Evolutionary conservation across 208 protist genomes (phyloP).

Genomic region (Trypanosoma melophagium): DNA sequence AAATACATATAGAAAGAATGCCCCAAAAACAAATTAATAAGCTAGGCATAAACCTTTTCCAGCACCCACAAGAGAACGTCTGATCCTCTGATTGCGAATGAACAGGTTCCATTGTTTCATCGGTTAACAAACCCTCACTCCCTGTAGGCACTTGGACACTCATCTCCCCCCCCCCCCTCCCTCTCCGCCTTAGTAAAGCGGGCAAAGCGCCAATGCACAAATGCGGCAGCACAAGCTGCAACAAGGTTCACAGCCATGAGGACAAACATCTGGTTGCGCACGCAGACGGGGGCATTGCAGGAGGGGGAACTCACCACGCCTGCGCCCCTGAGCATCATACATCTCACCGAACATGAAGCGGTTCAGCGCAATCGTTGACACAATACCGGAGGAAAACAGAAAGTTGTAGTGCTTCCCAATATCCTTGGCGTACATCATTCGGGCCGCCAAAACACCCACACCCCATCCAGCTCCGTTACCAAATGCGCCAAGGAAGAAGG

Average conservation of each 20-base stretch:
- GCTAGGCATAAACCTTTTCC: no score
- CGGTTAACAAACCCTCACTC: background rate
- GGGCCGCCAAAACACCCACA: conserved; percentile 47
- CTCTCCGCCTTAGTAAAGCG: conserved; percentile 32
- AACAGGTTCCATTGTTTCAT: background rate
- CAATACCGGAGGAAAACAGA: conserved; percentile 62
- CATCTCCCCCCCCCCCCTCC: background rate
- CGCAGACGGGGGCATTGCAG: conserved; percentile 51
- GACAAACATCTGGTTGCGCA: conserved; percentile 68
- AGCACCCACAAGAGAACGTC: no score
- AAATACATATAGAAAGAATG: no score
- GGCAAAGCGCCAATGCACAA: conserved; percentile 57
- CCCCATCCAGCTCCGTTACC: conserved; percentile 70
- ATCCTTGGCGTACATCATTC: conserved; percentile 70
- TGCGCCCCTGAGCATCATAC: conserved; percentile 54
- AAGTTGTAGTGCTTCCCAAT: conserved; percentile 88
- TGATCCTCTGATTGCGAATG: no score
- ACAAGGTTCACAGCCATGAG: conserved; percentile 69
- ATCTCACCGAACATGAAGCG: conserved; percentile 81
- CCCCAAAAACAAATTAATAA: no score
- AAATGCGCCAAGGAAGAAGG: conserved; percentile 60
- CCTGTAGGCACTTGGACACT: no score
- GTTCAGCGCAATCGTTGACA: conserved; percentile 71
- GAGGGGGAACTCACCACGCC: conserved; percentile 28
- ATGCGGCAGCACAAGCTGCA: conserved; percentile 28